Evolutionary conservation across 2,329 filamentous ascomycete genomes (phyloP).

Genomic region (Aspergillus ibericus): DNA sequence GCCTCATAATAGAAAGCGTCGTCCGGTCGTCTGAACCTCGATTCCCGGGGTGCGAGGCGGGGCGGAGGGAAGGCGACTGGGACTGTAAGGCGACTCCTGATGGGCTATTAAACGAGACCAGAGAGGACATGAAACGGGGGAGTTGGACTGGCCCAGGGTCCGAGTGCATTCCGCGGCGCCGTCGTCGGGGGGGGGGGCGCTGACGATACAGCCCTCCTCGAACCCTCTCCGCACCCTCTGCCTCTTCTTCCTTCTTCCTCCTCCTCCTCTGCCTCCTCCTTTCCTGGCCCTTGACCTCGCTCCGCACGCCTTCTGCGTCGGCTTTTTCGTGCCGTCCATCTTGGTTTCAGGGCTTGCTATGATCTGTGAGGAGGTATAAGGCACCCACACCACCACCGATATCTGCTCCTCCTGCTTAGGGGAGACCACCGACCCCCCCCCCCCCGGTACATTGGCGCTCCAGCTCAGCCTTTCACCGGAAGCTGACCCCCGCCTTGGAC

Average conservation of each 20-base stretch:
- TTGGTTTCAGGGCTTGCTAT: background rate
- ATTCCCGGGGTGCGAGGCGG: background rate
- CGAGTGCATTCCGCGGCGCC: constrained; percentile 19
- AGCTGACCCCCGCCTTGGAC: constrained; percentile 4
- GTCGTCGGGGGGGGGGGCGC: constrained; percentile 4
- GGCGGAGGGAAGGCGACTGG: background rate
- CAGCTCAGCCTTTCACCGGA: constrained; percentile 8
- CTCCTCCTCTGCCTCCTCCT: background rate
- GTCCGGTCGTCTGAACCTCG: background rate
- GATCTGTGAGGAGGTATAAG: background rate
- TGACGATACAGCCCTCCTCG: constrained; percentile 10
- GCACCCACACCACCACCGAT: background rate
- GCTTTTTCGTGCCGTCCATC: background rate
- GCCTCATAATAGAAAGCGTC: background rate
- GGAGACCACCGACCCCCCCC: too few relatives aligned
- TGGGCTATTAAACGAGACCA: background rate
- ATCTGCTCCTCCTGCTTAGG: constrained; percentile 10
- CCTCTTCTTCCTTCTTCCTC: background rate
- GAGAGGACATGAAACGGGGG: background rate
- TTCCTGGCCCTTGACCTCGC: background rate
- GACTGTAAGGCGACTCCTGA: background rate
- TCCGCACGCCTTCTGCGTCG: background rate
- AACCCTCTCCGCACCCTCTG: constrained; percentile 2
- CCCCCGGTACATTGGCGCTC: constrained; percentile 1
- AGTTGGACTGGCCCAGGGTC: background rate